phyloP scores from a whole-genome alignment of 352 stramenopile genomes.

The Pythium dissimile region DNA sequence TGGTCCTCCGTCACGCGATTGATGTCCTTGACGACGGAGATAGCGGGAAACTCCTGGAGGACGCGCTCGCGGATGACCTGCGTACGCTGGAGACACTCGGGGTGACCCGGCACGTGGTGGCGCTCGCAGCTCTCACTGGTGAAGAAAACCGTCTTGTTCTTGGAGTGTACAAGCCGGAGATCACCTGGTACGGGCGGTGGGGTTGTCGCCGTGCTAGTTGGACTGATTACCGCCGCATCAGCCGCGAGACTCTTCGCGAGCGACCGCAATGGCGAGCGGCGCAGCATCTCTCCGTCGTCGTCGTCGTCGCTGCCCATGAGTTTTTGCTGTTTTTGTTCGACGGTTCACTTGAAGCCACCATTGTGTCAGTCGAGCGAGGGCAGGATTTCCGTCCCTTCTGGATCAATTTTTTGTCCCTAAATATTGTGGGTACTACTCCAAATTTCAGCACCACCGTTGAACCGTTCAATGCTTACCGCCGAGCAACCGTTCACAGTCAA shows the following conservation, averaged over 20 bases:
- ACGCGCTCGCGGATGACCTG: conserved; percentile 31
- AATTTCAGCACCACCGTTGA: no score
- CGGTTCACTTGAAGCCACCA: no score
- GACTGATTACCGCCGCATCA: background rate
- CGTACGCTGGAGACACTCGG: conserved; percentile 26
- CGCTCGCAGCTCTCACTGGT: conserved; percentile 30
- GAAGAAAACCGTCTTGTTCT: conserved; percentile 18
- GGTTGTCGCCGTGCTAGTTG: background rate
- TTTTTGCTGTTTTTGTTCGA: background rate
- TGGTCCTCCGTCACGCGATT: conserved; percentile 22
- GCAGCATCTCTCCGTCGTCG: background rate
- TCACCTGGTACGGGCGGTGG: background rate
- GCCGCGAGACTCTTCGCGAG: background rate
- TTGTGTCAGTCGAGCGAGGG: no score
- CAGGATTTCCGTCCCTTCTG: background rate
- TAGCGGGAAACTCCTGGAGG: conserved; percentile 21
- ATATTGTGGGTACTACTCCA: no score
- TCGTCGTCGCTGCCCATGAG: background rate
- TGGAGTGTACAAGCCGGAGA: background rate
- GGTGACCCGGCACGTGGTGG: conserved; percentile 26
- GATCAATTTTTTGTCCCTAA: background rate
- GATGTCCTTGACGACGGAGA: conserved; percentile 23
- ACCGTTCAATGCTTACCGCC: no score
- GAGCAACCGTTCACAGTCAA: no score
- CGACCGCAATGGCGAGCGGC: conserved; percentile 4